A percentile compares a stretch with the other conserved stretches of the same genome.
phyloP scores from a whole-genome alignment of 805 yeast species.

The Candida palmyrensis region DNA sequence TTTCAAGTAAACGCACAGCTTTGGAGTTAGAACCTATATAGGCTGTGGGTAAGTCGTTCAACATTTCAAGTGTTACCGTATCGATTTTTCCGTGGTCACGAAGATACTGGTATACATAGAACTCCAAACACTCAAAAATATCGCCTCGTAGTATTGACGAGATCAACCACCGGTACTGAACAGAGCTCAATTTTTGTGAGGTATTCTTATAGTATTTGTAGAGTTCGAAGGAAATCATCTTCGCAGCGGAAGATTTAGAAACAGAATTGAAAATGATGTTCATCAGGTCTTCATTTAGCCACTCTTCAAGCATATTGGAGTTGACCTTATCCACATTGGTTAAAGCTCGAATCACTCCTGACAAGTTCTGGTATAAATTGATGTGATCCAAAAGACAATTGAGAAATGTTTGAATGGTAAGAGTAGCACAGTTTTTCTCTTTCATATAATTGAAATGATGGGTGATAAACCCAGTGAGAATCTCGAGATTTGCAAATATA shows the following conservation, averaged over 20 bases:
- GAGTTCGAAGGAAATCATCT: constrained; percentile 19
- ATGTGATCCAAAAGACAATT: constrained; percentile 35
- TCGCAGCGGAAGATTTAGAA: constrained; percentile 22
- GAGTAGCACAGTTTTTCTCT: constrained; percentile 10
- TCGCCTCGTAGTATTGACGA: constrained; percentile 21
- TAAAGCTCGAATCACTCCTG: constrained; percentile 22
- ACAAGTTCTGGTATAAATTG: constrained; percentile 27
- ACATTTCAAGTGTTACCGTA: no score
- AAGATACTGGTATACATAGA: constrained; percentile 18
- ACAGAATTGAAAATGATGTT: constrained; percentile 23
- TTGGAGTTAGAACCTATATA: constrained; percentile 8
- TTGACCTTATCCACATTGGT: constrained; percentile 12
- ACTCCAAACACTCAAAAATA: constrained; percentile 16
- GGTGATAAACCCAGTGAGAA: constrained; percentile 17
- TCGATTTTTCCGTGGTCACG: constrained; percentile 11
- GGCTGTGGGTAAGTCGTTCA: constrained; percentile 10
- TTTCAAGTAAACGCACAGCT: constrained; percentile 6
- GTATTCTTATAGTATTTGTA: constrained; percentile 15
- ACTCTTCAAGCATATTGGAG: constrained; percentile 11
- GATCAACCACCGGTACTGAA: constrained; percentile 18
- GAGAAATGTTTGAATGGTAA: constrained; percentile 21
- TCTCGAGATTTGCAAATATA: constrained; percentile 23
- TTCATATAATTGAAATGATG: constrained; percentile 19
- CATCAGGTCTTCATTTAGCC: constrained; percentile 28
- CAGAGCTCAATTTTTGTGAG: constrained; percentile 7